A percentile compares a stretch with the other conserved stretches of the same genome.
Evolutionary conservation across 768 basidiomycete species (phyloP).

Genomic region (Dioszegia aurantiaca): DNA sequence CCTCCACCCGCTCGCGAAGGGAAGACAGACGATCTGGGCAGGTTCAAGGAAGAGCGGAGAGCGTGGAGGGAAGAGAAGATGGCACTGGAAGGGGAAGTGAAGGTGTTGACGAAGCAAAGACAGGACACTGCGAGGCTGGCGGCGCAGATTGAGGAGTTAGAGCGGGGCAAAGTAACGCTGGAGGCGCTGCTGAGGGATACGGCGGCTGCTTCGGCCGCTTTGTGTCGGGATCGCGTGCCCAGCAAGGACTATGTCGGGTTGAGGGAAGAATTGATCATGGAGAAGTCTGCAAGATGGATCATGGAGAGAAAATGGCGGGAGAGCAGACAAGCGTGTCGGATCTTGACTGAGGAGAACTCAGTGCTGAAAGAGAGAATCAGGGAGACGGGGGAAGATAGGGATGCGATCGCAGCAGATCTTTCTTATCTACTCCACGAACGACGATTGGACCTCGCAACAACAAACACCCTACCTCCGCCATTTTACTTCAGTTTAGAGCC

Average conservation of each 20-base stretch:
- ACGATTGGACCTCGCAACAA: neutral
- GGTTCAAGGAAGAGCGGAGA: constrained; percentile 11
- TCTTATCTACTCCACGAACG: constrained; percentile 12
- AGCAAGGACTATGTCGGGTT: constrained; percentile 6
- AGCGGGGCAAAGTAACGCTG: neutral
- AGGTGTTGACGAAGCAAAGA: constrained; percentile 4
- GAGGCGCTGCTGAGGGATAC: constrained; percentile 14
- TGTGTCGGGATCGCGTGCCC: constrained; percentile 13
- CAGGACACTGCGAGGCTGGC: constrained; percentile 15
- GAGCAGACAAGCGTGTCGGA: neutral
- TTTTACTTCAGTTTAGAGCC: neutral
- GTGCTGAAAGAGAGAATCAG: constrained; percentile 4
- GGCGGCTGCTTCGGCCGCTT: constrained; percentile 9
- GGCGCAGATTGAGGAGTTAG: constrained; percentile 9
- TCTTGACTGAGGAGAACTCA: neutral
- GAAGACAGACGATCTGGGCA: constrained; percentile 4
- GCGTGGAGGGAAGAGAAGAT: constrained; percentile 9
- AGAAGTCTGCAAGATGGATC: neutral
- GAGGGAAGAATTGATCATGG: constrained; percentile 2
- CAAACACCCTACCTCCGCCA: neutral
- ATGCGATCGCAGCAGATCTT: neutral
- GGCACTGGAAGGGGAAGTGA: neutral
- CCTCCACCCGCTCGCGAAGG: neutral
- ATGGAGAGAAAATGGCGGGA: neutral
- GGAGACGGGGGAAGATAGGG: neutral